Evolutionary conservation across 768 basidiomycete genomes (phyloP).

Genomic region (Termitomyces sp.): DNA sequence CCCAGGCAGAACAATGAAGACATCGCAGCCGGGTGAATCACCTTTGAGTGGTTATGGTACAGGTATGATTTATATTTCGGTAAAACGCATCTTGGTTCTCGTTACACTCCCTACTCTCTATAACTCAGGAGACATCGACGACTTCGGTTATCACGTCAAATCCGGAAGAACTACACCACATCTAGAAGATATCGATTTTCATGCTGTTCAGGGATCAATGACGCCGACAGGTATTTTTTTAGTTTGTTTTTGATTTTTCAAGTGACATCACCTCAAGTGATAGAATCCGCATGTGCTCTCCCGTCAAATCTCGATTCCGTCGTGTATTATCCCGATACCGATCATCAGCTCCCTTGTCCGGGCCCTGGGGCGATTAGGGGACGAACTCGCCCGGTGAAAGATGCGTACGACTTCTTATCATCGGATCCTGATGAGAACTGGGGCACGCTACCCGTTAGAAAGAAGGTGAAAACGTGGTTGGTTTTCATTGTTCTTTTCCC

Average conservation of each 20-base stretch:
- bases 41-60: neutral
- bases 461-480: slow-evolving; percentile 22
- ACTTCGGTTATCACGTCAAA: neutral
- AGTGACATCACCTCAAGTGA: neutral
- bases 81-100: neutral
- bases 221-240: neutral
- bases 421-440: slow-evolving; percentile 30
- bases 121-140: neutral
- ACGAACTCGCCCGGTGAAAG: slow-evolving; percentile 2
- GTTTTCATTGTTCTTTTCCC: neutral
- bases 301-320: neutral
- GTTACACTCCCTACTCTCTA: neutral
- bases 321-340: neutral
- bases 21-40: neutral
- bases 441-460: slow-evolving; percentile 29
- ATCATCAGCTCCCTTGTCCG: slow-evolving; percentile 4
- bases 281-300: neutral
- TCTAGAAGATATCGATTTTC: neutral
- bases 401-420: slow-evolving; percentile 22
- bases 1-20: neutral
- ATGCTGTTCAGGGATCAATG: neutral
- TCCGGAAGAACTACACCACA: neutral
- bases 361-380: neutral
- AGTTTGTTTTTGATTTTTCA: neutral
- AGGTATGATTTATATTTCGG: neutral